A percentile compares a stretch with the other conserved stretches of the same genome.
These are phyloP conservation scores for Russula sp. DNA, from an alignment of 768 basidiomycete genomes.

Conservation along the genomic window DNA sequence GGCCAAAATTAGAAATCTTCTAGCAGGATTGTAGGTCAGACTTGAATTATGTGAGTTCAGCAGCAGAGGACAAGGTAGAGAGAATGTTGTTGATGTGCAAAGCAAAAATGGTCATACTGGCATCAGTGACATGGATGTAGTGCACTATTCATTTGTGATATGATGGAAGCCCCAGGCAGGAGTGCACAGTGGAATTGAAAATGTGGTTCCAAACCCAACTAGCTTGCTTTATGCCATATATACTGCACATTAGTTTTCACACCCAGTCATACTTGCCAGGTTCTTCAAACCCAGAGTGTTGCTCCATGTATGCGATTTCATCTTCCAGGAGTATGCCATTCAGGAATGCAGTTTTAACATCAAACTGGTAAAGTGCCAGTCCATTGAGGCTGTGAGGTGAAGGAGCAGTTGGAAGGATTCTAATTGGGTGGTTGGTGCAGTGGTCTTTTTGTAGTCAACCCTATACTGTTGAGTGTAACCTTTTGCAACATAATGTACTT, in stretches of 20 bases:
- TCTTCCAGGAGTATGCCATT: neutral
- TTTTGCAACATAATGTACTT: neutral
- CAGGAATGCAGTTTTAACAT: neutral
- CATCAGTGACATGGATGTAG: neutral
- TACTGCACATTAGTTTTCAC: neutral
- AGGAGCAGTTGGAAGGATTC: neutral
- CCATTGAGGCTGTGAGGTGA: neutral
- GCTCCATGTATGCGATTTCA: neutral
- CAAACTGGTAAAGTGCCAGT: neutral
- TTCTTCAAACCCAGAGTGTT: neutral
- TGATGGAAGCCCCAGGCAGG: neutral
- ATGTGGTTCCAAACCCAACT: neutral
- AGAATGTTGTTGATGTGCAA: neutral
- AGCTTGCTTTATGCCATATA: neutral
- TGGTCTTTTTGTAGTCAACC: neutral
- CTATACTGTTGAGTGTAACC: neutral
- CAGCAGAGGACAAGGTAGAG: neutral
- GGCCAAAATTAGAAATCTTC: neutral
- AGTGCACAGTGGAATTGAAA: neutral
- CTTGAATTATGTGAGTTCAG: accelerated
- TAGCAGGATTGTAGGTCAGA: neutral
- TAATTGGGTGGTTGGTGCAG: neutral
- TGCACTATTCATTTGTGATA: neutral
- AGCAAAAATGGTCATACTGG: neutral
- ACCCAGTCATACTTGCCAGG: neutral